Evolutionary conservation across 352 stramenopile species (phyloP).

Genomic region (Phytophthora quininea): DNA sequence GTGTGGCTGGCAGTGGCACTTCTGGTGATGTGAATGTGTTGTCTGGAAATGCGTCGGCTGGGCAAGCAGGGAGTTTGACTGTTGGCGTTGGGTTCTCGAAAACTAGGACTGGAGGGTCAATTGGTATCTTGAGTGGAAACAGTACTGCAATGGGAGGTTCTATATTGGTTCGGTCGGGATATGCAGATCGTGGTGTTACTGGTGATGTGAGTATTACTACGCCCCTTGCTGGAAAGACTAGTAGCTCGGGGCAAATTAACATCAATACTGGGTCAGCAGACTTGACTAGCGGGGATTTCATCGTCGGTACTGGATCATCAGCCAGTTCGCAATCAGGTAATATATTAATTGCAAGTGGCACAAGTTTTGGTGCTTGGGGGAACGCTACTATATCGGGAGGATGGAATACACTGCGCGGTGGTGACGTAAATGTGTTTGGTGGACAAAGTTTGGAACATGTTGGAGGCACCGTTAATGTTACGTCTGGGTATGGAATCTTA

Average conservation of each 20-base stretch:
- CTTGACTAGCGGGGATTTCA: conserved; percentile 23
- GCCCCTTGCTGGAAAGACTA: conserved; percentile 16
- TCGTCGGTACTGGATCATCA: conserved; percentile 21
- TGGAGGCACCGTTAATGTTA: conserved; percentile 26
- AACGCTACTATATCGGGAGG: conserved; percentile 21
- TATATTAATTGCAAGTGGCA: conserved; percentile 24
- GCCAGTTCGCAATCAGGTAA: conserved; percentile 26
- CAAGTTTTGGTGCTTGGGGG: conserved; percentile 28
- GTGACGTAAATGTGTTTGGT: conserved; percentile 20
- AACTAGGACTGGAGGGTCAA: conserved; percentile 10
- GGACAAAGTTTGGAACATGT: conserved; percentile 20
- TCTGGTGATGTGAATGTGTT: conserved; percentile 29
- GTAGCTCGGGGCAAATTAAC: conserved; percentile 25
- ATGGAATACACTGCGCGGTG: conserved; percentile 20
- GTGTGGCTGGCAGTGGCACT: conserved; percentile 14
- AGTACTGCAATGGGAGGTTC: conserved; percentile 25
- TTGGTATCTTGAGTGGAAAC: conserved; percentile 35
- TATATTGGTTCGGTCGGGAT: conserved; percentile 27
- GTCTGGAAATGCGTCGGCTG: conserved; percentile 24
- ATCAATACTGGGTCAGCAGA: conserved; percentile 30
- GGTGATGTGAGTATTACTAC: conserved; percentile 35
- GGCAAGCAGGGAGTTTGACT: conserved; percentile 29
- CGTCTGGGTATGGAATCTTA: conserved; percentile 14
- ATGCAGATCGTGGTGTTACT: conserved; percentile 22
- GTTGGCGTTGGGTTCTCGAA: conserved; percentile 25